Percentiles rank a stretch among this genome's conserved stretches.
phyloP scores from a whole-genome alignment of 371 early-diverging fungal genomes.

The Mucor circinelloides region DNA sequence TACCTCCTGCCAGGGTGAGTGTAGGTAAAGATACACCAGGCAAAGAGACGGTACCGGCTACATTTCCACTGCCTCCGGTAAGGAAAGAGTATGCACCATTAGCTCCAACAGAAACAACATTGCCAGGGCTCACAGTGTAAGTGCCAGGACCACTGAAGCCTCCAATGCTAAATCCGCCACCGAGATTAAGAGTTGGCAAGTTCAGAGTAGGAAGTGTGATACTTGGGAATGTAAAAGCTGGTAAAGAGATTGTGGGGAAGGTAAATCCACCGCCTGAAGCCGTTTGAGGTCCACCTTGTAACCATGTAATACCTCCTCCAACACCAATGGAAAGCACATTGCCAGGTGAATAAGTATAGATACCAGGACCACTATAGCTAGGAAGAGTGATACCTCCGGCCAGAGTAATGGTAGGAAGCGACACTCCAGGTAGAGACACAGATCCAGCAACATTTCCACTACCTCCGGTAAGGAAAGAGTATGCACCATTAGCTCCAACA shows the following conservation, averaged over 20 bases:
- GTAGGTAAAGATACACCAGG: not conserved
- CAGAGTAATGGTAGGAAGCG: too few relatives aligned
- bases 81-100: not conserved
- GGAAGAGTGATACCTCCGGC: too few relatives aligned
- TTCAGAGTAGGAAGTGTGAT: constrained; percentile 2
- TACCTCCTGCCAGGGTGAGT: not conserved
- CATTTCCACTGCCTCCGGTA: not conserved
- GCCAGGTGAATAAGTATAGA: too few relatives aligned
- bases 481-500: too few relatives aligned
- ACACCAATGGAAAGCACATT: not conserved
- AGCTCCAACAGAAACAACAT: not conserved
- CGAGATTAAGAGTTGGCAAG: not conserved
- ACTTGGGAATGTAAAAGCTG: constrained; percentile 3
- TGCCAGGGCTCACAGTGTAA: not conserved
- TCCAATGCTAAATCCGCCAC: not conserved
- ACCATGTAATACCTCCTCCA: not conserved
- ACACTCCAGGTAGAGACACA: too few relatives aligned
- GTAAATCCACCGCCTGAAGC: constrained; percentile 1
- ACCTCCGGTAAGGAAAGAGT: too few relatives aligned
- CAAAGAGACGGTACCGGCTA: not conserved
- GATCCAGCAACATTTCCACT: too few relatives aligned
- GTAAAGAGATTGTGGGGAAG: not conserved
- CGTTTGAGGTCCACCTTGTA: constrained; percentile 3
- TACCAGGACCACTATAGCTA: too few relatives aligned
- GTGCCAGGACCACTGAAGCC: not conserved